These are phyloP conservation scores for Mytilinidion resinicola DNA, from an alignment of 495 filamentous ascomycete genomes.

Conservation along the genomic window DNA sequence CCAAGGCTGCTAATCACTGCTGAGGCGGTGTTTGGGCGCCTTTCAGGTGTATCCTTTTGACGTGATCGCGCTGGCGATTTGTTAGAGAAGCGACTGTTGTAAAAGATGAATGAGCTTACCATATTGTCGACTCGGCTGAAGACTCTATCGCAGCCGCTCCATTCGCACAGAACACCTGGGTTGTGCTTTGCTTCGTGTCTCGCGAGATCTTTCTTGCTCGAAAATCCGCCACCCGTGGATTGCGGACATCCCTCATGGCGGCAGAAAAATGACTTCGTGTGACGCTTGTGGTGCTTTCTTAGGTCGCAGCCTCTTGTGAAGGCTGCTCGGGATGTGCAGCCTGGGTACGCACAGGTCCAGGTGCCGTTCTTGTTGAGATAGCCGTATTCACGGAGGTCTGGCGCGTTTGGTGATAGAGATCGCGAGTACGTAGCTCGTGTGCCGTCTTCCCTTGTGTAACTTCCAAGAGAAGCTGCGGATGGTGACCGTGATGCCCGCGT, in stretches of 20 bases:
- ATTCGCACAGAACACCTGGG: constrained; percentile 52
- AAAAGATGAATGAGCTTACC: constrained; percentile 32
- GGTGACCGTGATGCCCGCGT: constrained; percentile 19
- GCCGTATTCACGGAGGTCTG: constrained; percentile 33
- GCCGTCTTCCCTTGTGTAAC: constrained; percentile 1
- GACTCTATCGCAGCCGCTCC: constrained; percentile 51
- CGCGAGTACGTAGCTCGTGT: constrained; percentile 17
- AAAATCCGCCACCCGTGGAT: constrained; percentile 51
- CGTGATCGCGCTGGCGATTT: constrained; percentile 34
- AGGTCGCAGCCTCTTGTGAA: constrained; percentile 60
- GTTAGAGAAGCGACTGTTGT: background rate
- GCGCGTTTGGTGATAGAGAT: constrained; percentile 30
- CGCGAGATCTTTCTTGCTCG: constrained; percentile 57
- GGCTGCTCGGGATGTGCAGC: constrained; percentile 49
- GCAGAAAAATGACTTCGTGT: constrained; percentile 58
- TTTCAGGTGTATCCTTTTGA: constrained; percentile 37
- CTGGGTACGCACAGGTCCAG: constrained; percentile 54
- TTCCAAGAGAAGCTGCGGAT: constrained; percentile 16
- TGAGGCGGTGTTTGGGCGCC: constrained; percentile 2
- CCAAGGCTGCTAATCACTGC: background rate
- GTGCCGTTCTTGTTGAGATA: constrained; percentile 38
- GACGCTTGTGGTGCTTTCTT: constrained; percentile 58
- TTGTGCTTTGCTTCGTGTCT: constrained; percentile 60
- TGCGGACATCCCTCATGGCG: constrained; percentile 56
- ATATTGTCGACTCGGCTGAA: constrained; percentile 63